Evolutionary conservation across 768 basidiomycete genomes (phyloP), one percentile per base, ranked within the genome.

Genomic region (Boletus rufocinnamomeus): DNA sequence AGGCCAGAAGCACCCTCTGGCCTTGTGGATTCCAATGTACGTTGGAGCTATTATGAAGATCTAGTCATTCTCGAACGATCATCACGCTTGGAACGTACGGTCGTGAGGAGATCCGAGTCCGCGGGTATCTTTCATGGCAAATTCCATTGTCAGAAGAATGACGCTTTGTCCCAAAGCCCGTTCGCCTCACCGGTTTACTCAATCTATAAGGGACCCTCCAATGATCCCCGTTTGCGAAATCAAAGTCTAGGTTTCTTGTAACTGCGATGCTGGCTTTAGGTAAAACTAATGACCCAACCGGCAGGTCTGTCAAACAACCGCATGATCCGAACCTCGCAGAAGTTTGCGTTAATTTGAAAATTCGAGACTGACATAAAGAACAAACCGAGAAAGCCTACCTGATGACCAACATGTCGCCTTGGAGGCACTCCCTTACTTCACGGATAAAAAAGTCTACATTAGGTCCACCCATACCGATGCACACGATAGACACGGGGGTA

Each of bases 401-500:
- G 50, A 84, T 73, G 58, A 83, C 75, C 51, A 81, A 70, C 77
- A 83, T 77, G 56, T 83, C 81, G 17, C 91, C 91, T 58, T 71
- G 78, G 40, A 91, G 70, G 63, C 86, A 86, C 71, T 92, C 91
- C 60, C 90, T 80, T 27, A 82, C 84, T 74, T 93, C 91, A 61
- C 91, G 83, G 23, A 93, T 82, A 69, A 93, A 91, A 74, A 93
- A 93, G 72, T 93, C 91, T 76, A 86, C 87, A 74, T 90, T 93
- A 1, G 90, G 83, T 58, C 75, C 78, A 21, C 91, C 91, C 91
- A 93, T 93, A 14, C 91, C 91, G 55, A 92, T 91, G 62, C 87
- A 88, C 43, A 91, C 77, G 41, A 93, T 82, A 7, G 86, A 88
- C 30, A 93, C 71, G 9, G 89, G 88, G 17, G 80, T 71, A 48